Conservation (phyloP, 441 rosid genomes). For the Syzygium malaccense region DNA sequence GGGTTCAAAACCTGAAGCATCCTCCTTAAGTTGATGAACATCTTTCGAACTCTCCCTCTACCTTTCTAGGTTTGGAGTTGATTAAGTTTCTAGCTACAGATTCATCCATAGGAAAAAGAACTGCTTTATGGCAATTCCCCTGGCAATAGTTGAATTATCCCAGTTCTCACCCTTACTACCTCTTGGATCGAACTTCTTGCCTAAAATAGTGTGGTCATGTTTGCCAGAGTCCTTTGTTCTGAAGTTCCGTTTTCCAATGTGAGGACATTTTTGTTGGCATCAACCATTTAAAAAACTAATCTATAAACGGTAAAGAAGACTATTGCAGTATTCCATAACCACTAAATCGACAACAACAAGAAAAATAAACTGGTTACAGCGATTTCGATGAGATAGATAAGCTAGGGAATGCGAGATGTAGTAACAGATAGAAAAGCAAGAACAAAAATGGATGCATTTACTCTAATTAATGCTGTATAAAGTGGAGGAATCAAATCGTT, state of each 20-base stretch:
- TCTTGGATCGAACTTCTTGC: not conserved
- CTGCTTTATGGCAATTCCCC: not conserved
- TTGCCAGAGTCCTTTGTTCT: not conserved
- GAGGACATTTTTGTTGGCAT: not conserved
- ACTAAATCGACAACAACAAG: not conserved
- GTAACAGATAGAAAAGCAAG: not conserved
- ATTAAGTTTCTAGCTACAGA: not conserved
- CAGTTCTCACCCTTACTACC: not conserved
- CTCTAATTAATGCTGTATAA: not conserved
- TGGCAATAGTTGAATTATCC: not conserved
- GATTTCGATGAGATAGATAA: not conserved
- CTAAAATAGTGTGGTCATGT: not conserved
- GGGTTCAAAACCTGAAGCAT: not conserved
- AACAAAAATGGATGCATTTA: not conserved
- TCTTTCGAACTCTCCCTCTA: not conserved
- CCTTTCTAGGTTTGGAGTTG: not conserved
- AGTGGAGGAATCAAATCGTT: not conserved
- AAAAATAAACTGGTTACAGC: not conserved
- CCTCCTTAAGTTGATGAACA: not conserved
- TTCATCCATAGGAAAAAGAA: not conserved
- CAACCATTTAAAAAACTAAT: not conserved
- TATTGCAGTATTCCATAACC: not conserved
- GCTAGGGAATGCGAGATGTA: not conserved
- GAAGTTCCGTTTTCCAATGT: not conserved
- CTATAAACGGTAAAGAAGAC: not conserved